Conservation (phyloP, 2,329 filamentous ascomycete genomes). For the Stachybotrys chartarum region DNA sequence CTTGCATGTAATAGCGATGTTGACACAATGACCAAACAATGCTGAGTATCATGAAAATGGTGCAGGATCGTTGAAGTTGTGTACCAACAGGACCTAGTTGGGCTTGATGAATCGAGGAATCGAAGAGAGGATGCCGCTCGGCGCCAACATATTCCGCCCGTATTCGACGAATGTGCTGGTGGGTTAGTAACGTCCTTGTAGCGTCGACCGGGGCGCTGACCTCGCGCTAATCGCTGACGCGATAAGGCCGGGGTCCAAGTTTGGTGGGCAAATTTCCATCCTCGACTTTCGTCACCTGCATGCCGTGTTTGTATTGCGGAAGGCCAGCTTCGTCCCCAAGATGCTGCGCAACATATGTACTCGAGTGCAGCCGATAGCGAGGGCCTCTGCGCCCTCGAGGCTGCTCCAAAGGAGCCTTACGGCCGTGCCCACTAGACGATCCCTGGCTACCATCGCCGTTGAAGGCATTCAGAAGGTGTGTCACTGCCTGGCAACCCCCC, state of each 20-base stretch:
- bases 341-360: conserved; percentile 30
- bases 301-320: background rate
- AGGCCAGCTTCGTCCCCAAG: conserved; percentile 4
- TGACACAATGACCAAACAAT: no score
- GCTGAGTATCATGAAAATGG: no score
- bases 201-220: no score
- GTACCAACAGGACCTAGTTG: no score
- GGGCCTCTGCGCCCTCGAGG: conserved; percentile 13
- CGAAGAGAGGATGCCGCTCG: background rate
- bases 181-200: no score
- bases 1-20: no score
- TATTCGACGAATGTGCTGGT: background rate
- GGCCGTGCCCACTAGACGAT: conserved; percentile 13
- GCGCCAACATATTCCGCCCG: conserved; percentile 3
- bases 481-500: background rate
- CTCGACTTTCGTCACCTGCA: background rate
- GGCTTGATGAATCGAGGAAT: no score
- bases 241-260: background rate
- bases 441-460: conserved; percentile 24
- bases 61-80: no score
- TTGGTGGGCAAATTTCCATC: background rate
- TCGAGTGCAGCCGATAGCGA: conserved; percentile 19
- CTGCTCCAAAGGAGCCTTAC: conserved; percentile 14
- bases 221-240: background rate
- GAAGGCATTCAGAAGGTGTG: conserved; percentile 28